These are phyloP conservation scores for Nowakowskiella sp. DNA, from an alignment of 192 early-diverging fungal genomes.

Conservation along the genomic window DNA sequence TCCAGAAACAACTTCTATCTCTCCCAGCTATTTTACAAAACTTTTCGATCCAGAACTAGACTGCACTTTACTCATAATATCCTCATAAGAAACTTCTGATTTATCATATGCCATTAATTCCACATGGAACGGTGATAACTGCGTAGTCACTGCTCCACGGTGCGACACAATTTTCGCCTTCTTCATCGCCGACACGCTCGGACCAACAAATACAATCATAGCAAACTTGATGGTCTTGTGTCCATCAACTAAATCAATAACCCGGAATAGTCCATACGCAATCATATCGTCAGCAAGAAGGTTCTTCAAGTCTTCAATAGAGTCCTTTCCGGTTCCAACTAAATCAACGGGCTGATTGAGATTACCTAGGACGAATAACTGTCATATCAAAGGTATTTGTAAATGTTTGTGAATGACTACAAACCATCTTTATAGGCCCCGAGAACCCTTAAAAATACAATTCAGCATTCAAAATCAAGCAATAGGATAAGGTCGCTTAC, in stretches of 20 bases:
- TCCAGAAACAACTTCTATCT: no score
- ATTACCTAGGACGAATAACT: no score
- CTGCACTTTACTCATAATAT: constrained; percentile 20
- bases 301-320: constrained; percentile 19
- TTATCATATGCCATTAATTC: constrained; percentile 26
- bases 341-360: constrained; percentile 24
- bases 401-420: no score
- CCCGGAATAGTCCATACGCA: constrained; percentile 25
- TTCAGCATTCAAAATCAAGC: not conserved
- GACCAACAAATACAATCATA: constrained; percentile 25
- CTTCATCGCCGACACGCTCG: constrained; percentile 29
- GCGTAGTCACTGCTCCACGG: constrained; percentile 23
- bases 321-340: constrained; percentile 19
- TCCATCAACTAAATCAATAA: constrained; percentile 25
- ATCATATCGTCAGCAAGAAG: constrained; percentile 18
- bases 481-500: not conserved
- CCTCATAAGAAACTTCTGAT: constrained; percentile 18
- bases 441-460: constrained; percentile 10
- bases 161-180: constrained; percentile 33
- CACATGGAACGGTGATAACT: constrained; percentile 29
- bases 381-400: no score
- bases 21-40: constrained; percentile 24
- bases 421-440: constrained; percentile 28
- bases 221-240: constrained; percentile 35
- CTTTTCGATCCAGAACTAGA: constrained; percentile 23